Evolutionary conservation across 2,329 filamentous ascomycete genomes (phyloP), one percentile per base, ranked within the genome.

Genomic region (Metarhizium anisopliae): DNA sequence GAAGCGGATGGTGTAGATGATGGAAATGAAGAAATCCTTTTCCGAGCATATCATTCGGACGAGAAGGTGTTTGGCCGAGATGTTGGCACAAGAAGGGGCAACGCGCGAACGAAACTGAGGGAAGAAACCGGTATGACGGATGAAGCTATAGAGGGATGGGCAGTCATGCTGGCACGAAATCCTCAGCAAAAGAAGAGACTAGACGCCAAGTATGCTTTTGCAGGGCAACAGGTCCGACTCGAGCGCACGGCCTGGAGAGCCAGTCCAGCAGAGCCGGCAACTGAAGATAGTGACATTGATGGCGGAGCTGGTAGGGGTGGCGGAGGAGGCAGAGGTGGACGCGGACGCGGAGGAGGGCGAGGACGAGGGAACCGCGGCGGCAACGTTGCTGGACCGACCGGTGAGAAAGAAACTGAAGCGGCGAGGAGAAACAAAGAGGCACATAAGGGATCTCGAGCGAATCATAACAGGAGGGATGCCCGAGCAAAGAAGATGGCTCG

Each of bases 121-220:
- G 79, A 80, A 25, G 85, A 91, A 58, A 95, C 90, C 1, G 86
- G 86, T 4, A 90, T 96, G 90, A 91, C 90, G 0, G 92, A 97
- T 63, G 93, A 97, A 70, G 85, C 87, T 2, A 87, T 99, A 38
- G 94, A 97, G 70, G 94, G 94, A 5, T 99, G 93, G 92, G 90
- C 82, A 0, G 74, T 96, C 51, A 95, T 97, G 89, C 72, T 96
- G 7, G 74, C 77, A 13, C 81, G 92, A 36, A 87, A 93, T 63
- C 80, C 88, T 1, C 81, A 82, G 63, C 80, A 86, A 58, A 75
- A 86, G 67, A 81, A 82, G 56, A 78, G 81, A 55, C 72, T 97
- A 47, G 89, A 96, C 70, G 79, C 79, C 52, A 86, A 84, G 65
- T 87, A 86, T 63, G 75, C 80, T 18, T 89, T 88, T 60, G 75